phyloP scores from a whole-genome alignment of 2,329 filamentous ascomycete species.

The Pseudogymnoascus sp. region DNA sequence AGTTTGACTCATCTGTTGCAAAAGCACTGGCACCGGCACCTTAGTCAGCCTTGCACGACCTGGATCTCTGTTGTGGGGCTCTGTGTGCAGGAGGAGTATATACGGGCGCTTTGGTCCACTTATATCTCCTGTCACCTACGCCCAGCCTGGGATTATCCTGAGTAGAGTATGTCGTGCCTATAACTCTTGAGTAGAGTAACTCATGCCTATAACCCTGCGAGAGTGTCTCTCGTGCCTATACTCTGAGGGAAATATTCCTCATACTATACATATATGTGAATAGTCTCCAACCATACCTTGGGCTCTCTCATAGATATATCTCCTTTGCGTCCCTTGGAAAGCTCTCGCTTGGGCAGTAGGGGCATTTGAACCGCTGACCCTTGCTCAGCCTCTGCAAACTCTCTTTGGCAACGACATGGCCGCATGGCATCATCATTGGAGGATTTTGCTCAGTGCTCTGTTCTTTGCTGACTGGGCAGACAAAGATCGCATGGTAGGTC shows the following conservation, averaged over 20 bases:
- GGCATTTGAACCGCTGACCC: conserved; percentile 79
- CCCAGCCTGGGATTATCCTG: neutral
- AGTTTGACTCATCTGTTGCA: neutral
- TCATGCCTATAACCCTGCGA: neutral
- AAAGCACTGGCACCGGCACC: neutral
- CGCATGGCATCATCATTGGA: conserved; percentile 93
- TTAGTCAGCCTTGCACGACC: neutral
- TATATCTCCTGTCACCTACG: neutral
- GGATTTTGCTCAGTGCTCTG: conserved; percentile 90
- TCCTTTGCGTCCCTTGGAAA: conserved; percentile 58
- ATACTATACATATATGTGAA: neutral
- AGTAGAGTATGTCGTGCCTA: neutral
- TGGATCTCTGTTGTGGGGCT: neutral
- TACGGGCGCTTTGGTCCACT: neutral
- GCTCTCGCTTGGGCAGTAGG: conserved; percentile 86
- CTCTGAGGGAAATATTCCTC: neutral
- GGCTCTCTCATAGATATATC: conserved; percentile 17
- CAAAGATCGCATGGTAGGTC: conserved; percentile 92
- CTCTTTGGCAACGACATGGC: conserved; percentile 85
- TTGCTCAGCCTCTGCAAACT: conserved; percentile 73
- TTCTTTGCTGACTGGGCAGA: conserved; percentile 94
- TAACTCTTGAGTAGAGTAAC: neutral
- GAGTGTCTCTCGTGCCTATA: neutral
- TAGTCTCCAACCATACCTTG: neutral
- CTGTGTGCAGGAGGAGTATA: neutral